Evolutionary conservation across 352 stramenopile species (phyloP).

Genomic region (Achlya hypogyna): DNA sequence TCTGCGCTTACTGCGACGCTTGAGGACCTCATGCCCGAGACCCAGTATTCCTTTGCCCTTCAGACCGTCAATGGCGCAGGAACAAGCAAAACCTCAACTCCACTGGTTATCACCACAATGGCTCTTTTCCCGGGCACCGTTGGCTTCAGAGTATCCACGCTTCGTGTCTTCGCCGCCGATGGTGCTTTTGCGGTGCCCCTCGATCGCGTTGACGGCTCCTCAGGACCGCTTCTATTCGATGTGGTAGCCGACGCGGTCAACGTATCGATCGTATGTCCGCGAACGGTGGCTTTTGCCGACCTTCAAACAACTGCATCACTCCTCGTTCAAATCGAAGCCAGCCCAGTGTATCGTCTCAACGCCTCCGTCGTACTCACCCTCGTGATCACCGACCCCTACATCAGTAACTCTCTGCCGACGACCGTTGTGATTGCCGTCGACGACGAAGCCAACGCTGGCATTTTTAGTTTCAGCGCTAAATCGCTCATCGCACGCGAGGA

Average conservation of each 20-base stretch:
- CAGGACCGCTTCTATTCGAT: too few relatives aligned
- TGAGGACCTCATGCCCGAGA: neutral
- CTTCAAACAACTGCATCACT: too few relatives aligned
- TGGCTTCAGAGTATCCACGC: neutral
- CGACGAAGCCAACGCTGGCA: neutral
- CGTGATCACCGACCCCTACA: too few relatives aligned
- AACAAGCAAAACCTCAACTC: neutral
- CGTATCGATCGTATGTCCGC: too few relatives aligned
- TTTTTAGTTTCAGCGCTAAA: neutral
- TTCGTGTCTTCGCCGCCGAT: neutral
- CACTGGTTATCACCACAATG: neutral
- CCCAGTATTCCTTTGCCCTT: neutral
- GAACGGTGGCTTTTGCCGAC: too few relatives aligned
- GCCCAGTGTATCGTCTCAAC: too few relatives aligned
- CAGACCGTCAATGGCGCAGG: neutral
- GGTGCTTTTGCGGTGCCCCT: neutral
- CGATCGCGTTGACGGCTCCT: neutral
- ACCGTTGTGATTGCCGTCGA: neutral
- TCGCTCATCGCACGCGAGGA: neutral
- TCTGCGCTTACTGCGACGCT: neutral
- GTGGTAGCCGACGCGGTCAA: too few relatives aligned
- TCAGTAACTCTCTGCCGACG: neutral
- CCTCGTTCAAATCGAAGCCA: too few relatives aligned
- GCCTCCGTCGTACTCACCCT: too few relatives aligned
- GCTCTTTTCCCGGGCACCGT: neutral